Evolutionary conservation across 2,329 filamentous ascomycete genomes (phyloP), one percentile per base, ranked within the genome.

Genomic region (Nigrograna mackinnonii): DNA sequence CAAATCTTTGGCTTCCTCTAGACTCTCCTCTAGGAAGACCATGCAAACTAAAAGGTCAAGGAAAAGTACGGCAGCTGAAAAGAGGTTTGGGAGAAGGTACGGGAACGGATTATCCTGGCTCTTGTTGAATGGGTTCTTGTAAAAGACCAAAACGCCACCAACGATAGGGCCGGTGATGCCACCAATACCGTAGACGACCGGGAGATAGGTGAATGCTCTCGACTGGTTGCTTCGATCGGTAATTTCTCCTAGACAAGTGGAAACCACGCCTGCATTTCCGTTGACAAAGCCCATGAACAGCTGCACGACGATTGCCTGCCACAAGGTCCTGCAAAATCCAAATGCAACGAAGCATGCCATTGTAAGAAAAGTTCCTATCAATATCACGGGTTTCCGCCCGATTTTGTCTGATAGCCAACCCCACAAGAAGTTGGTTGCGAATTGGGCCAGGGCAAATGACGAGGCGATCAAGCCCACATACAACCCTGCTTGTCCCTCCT

Each of bases 171-270:
- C 94, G 0, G 91, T 94, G 47, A 99, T 96, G 32, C 89, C 89
- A 14, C 94, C 94, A 22, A 99, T 76, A 4, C 92, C 92, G 68
- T 99, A 99, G n/a, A 97, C 86, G 28, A 97, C 87, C 0, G 94
- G 94, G 31, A 99, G 75, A 73, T 96, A 99, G 2, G 89, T 94
- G 59, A 99, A 99, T 0, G 91, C 94, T 39, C 82, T 81, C 60
- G 89, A 94, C 76, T 99, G 94, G 67, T 99, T 99, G 50, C 87
- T 94, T 41, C 90, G 84, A 64, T 97, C 91, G 2, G 94, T 99
- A 39, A 99, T 87, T 68, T 99, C 94, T 30, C 94, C 94, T 36
- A 99, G 70, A 36, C 92, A 95, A 0, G 94, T 96, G 6, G 90
- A 92, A 12, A 99, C 91, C 11, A 96, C 85, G 4, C 90, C 92